A percentile compares a stretch with the other conserved stretches of the same genome.
Evolutionary conservation across 208 protist species (phyloP).

Genomic region (Angomonas deanei): DNA sequence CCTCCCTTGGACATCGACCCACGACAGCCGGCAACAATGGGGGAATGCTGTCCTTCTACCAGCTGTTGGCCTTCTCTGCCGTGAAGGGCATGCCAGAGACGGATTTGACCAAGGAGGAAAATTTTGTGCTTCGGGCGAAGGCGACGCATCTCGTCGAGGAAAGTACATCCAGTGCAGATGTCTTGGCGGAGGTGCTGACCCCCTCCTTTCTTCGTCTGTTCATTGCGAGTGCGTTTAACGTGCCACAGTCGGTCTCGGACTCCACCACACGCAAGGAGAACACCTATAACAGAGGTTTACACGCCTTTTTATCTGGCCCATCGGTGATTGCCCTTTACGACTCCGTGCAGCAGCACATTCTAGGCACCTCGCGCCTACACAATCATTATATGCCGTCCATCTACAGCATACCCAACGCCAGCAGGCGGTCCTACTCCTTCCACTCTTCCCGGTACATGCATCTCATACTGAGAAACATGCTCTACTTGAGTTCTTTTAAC

Average conservation of each 20-base stretch:
- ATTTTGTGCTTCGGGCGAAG: constrained; percentile 37
- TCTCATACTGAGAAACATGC: not conserved
- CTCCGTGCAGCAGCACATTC: constrained; percentile 41
- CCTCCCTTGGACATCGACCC: not conserved
- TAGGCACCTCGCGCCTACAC: constrained; percentile 10
- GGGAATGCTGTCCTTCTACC: constrained; percentile 49
- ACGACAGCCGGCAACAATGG: not conserved
- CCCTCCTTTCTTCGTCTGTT: constrained; percentile 54
- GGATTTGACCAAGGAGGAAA: constrained; percentile 43
- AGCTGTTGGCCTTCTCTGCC: constrained; percentile 54
- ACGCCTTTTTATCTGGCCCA: constrained; percentile 25
- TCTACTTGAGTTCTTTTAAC: not conserved
- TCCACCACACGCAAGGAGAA: constrained; percentile 4
- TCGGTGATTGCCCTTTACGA: constrained; percentile 48
- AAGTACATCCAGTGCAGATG: constrained; percentile 10
- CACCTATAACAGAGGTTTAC: not conserved
- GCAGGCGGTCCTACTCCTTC: constrained; percentile 2
- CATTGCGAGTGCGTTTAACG: constrained; percentile 52
- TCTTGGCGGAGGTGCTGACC: not conserved
- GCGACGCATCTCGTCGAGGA: constrained; percentile 30
- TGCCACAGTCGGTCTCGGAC: constrained; percentile 5
- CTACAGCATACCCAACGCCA: constrained; percentile 13
- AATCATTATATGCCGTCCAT: constrained; percentile 9
- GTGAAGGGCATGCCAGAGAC: constrained; percentile 65
- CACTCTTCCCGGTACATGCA: not conserved